phyloP scores from a whole-genome alignment of 108 stramenopile species.

The Pseudonitzschia multistriata region DNA sequence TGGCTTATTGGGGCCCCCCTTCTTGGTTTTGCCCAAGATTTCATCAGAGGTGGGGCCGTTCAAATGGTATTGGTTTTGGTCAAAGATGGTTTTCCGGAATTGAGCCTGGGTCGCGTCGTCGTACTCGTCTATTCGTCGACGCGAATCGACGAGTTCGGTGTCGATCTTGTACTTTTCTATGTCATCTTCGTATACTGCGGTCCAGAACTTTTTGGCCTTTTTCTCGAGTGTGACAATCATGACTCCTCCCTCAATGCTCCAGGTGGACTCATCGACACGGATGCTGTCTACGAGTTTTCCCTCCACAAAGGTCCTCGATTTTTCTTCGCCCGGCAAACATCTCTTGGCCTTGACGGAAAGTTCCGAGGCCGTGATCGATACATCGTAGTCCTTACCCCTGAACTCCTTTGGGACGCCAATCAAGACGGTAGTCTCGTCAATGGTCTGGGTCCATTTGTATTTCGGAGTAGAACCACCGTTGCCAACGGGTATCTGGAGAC shows the following conservation, averaged over 20 bases:
- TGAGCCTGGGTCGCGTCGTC: conserved; percentile 64
- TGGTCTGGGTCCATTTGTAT: conserved; percentile 89
- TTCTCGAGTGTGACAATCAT: conserved; percentile 66
- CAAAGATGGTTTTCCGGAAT: conserved; percentile 78
- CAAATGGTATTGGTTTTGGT: conserved; percentile 69
- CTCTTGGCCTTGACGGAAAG: conserved; percentile 55
- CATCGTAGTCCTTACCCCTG: conserved; percentile 68
- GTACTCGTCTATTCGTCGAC: conserved; percentile 51
- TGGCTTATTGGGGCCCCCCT: background rate
- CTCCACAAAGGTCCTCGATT: conserved; percentile 40
- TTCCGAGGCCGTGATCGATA: conserved; percentile 48
- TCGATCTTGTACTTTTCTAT: conserved; percentile 49
- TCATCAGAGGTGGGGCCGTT: conserved; percentile 62
- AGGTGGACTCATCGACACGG: conserved; percentile 63
- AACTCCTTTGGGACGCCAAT: conserved; percentile 56
- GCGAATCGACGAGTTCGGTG: conserved; percentile 70
- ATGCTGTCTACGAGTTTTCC: conserved; percentile 59
- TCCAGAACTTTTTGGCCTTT: conserved; percentile 72
- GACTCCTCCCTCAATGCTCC: conserved; percentile 73
- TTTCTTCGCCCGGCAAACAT: conserved; percentile 22
- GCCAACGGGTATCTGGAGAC: conserved; percentile 81
- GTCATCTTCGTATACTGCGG: conserved; percentile 24
- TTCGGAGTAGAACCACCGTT: conserved; percentile 79
- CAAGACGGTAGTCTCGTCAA: conserved; percentile 77
- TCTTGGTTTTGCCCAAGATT: conserved; percentile 36